Base-by-base conservation (phyloP, 2,329 filamentous ascomycete species). In the Apiospora marii region DNA sequence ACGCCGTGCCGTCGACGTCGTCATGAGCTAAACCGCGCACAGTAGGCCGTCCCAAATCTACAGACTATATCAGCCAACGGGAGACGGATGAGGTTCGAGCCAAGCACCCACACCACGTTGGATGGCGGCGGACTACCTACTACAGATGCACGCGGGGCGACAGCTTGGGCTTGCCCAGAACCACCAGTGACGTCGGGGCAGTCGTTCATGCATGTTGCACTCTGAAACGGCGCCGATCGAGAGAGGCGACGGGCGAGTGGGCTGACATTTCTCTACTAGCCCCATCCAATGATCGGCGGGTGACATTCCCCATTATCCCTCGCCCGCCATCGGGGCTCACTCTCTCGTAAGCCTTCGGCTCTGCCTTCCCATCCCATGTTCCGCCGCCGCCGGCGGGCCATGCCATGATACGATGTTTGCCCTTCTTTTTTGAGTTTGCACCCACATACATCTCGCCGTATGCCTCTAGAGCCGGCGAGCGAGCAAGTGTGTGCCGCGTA, bases 201-300 rank as follows among this genome's bases (percentile, higher is more conserved):
- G 22, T 64, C 58, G 58, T 64, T 64, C 58, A 64, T 64, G 58
- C 58, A 64, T 41, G 58, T 41, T 41, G 58, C 58, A 41, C 58
- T 41, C 58, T 64, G 58, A 64, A 64, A 64, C 53, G 16, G 37
- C 27, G 30, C 53, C 16, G 30, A n/a, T 37, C 16, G 13, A 61
- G 19, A 8, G 37, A 22, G 37, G 37, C 8, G 4, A 61, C 22
- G 58, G 34, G 58, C 22, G 34, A 19, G n/a, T 37, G 53, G 51
- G 27, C 51, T 58, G 51, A 30, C n/a, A 2, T 8, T 8, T 49
- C 12, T 16, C 30, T 37, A 37, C 30, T 10, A 61, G 16, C 6
- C 48, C 22, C 30, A 51, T 51, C 48, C 48, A 51, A 51, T 51
- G 48, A 51, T 51, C n/a, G 48, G 24, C 48, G 48, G 19, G 48